Percentiles rank a stretch among this genome's conserved stretches.
Conservation (phyloP, 228 moss, liverwort and hornwort genomes). For the Sphagnum fallax region DNA sequence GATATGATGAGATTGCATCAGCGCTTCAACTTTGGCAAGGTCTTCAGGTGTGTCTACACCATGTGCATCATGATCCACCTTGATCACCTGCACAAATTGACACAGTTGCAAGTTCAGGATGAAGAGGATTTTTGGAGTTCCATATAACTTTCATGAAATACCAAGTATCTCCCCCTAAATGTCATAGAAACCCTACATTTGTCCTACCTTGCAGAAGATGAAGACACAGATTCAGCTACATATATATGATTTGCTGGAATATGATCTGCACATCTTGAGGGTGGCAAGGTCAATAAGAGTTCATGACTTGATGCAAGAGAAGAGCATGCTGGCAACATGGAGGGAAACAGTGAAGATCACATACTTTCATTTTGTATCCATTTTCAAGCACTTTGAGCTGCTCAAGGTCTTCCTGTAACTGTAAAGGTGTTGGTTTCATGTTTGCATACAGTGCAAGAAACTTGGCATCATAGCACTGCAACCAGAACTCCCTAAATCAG, state of each 20-base stretch:
- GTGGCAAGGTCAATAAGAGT: too few relatives aligned
- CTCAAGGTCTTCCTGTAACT: slow-evolving; percentile 91
- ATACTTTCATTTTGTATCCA: slow-evolving; percentile 85
- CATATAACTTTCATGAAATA: not conserved
- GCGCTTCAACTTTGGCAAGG: slow-evolving; percentile 64
- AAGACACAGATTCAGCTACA: not conserved
- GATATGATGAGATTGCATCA: slow-evolving; percentile 60
- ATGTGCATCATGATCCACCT: slow-evolving; percentile 88
- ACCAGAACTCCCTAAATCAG: not conserved
- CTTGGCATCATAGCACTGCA: slow-evolving; percentile 82
- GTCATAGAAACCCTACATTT: not conserved
- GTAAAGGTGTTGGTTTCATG: slow-evolving; percentile 71
- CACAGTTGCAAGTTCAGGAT: not conserved
- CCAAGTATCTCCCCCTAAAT: not conserved
- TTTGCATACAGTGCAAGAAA: slow-evolving; percentile 68
- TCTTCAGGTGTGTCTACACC: slow-evolving; percentile 85
- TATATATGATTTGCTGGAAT: not conserved
- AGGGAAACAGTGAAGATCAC: not conserved
- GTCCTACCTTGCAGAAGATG: not conserved
- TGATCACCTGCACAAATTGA: slow-evolving; percentile 62
- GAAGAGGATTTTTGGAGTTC: not conserved
- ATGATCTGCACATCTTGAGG: too few relatives aligned
- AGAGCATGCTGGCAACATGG: too few relatives aligned
- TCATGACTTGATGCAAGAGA: too few relatives aligned
- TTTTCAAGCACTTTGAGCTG: slow-evolving; percentile 98